A percentile compares a stretch with the other conserved stretches of the same genome.
Conservation (phyloP, 441 rosid genomes). For the Mallotus japonicus region DNA sequence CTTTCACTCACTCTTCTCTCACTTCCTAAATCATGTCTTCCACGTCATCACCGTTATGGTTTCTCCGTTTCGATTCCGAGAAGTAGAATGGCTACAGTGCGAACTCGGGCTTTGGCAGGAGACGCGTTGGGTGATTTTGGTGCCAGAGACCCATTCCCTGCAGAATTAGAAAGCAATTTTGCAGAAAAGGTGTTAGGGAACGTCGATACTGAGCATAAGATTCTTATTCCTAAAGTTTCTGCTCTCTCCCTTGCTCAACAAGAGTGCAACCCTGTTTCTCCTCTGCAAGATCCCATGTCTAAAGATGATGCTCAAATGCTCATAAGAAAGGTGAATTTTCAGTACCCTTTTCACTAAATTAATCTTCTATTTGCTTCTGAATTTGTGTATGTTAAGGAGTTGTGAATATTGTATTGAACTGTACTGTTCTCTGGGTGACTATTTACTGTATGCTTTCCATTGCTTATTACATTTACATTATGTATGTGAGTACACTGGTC, state of each 20-base stretch:
- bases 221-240: slow-evolving; percentile 67
- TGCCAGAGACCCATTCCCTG: slow-evolving; percentile 85
- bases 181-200: slow-evolving; percentile 76
- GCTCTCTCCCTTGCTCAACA: slow-evolving; percentile 76
- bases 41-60: slow-evolving; percentile 15
- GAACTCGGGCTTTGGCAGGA: slow-evolving; percentile 37
- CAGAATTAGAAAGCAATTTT: slow-evolving; percentile 72
- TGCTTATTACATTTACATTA: too few relatives aligned
- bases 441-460: too few relatives aligned
- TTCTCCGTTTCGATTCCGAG: slow-evolving; percentile 17
- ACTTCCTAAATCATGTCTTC: slow-evolving; percentile 23
- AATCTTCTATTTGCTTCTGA: background rate
- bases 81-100: slow-evolving; percentile 15
- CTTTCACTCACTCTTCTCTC: slow-evolving; percentile 24
- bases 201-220: slow-evolving; percentile 70
- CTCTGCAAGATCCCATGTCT: slow-evolving; percentile 62
- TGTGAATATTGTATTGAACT: too few relatives aligned
- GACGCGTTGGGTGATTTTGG: slow-evolving; percentile 78
- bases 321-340: slow-evolving; percentile 57
- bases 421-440: too few relatives aligned
- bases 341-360: background rate
- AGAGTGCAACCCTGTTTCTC: slow-evolving; percentile 58
- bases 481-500: too few relatives aligned
- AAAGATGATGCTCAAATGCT: slow-evolving; percentile 54
- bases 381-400: background rate